These are phyloP conservation scores for Aspergillus mulundensis DNA, from an alignment of 495 filamentous ascomycete species.

Conservation along the genomic window DNA sequence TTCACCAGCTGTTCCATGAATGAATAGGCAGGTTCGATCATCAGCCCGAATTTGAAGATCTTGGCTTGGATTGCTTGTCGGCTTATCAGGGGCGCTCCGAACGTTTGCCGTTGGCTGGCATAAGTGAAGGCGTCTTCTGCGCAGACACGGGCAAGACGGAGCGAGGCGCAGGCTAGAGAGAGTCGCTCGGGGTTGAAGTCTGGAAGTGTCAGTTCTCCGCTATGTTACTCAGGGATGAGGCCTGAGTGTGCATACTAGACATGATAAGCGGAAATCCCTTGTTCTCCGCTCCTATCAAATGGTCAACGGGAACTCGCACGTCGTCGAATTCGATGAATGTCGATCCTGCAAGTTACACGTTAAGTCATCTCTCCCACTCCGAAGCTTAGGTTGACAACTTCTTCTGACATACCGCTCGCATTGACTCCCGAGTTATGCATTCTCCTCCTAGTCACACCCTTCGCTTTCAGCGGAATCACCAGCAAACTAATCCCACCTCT, in stretches of 20 bases:
- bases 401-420: slow-evolving; percentile 30
- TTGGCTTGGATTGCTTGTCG: slow-evolving; percentile 46
- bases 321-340: slow-evolving; percentile 49
- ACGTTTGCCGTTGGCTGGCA: slow-evolving; percentile 46
- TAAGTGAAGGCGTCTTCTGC: slow-evolving; percentile 47
- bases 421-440: slow-evolving; percentile 68
- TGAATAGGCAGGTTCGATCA: slow-evolving; percentile 47
- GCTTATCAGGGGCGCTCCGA: slow-evolving; percentile 44
- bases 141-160: slow-evolving; percentile 45
- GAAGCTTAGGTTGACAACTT: not conserved
- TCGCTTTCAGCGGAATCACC: slow-evolving; percentile 46
- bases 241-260: slow-evolving; percentile 31
- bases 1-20: slow-evolving; percentile 47
- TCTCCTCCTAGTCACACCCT: slow-evolving; percentile 59
- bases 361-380: not conserved
- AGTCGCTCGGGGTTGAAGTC: slow-evolving; percentile 50
- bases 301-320: slow-evolving; percentile 40
- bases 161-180: slow-evolving; percentile 36
- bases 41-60: slow-evolving; percentile 45
- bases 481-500: slow-evolving; percentile 46
- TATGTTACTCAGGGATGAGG: not conserved
- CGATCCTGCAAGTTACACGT: slow-evolving; percentile 24
- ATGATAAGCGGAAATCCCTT: slow-evolving; percentile 48
- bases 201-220: not conserved
- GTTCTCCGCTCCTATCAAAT: slow-evolving; percentile 45